phyloP scores from a whole-genome alignment of 2,329 filamentous ascomycete species.

The Nothophaeocryptopus gaeumannii region DNA sequence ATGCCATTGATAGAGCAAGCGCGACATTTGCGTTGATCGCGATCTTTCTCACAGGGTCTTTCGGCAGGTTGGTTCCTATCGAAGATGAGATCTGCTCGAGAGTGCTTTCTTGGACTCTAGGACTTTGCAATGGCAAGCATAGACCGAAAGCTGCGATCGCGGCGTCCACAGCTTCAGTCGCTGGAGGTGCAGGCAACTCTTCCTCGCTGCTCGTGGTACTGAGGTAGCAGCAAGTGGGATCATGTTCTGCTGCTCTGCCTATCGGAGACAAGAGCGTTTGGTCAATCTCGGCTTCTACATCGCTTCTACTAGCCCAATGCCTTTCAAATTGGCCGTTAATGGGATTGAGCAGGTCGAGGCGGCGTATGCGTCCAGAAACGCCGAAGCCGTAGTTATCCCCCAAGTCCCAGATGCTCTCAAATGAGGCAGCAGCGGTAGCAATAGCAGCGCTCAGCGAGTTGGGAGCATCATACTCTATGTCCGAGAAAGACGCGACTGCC shows the following conservation, averaged over 20 bases:
- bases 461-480: slow-evolving; percentile 82
- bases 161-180: slow-evolving; percentile 90
- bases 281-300: slow-evolving; percentile 65
- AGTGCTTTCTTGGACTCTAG: slow-evolving; percentile 93
- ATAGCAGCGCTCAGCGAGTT: slow-evolving; percentile 87
- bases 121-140: slow-evolving; percentile 80
- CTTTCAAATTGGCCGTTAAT: slow-evolving; percentile 60
- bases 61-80: slow-evolving; percentile 73
- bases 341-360: slow-evolving; percentile 69
- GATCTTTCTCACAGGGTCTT: slow-evolving; percentile 82
- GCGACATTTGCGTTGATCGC: slow-evolving; percentile 90
- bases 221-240: slow-evolving; percentile 77
- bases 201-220: slow-evolving; percentile 26
- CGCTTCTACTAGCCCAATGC: slow-evolving; percentile 44
- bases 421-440: slow-evolving; percentile 81
- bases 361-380: slow-evolving; percentile 77
- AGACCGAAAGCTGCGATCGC: slow-evolving; percentile 92
- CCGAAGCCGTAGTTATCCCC: slow-evolving; percentile 94
- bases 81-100: slow-evolving; percentile 92
- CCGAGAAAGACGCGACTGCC: slow-evolving; percentile 86
- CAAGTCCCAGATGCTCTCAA: slow-evolving; percentile 93
- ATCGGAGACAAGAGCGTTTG: slow-evolving; percentile 58
- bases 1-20: slow-evolving; percentile 71
- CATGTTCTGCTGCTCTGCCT: slow-evolving; percentile 81
- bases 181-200: slow-evolving; percentile 66